Conservation (phyloP, 2,329 filamentous ascomycete genomes). For the Colletotrichum truncatum region DNA sequence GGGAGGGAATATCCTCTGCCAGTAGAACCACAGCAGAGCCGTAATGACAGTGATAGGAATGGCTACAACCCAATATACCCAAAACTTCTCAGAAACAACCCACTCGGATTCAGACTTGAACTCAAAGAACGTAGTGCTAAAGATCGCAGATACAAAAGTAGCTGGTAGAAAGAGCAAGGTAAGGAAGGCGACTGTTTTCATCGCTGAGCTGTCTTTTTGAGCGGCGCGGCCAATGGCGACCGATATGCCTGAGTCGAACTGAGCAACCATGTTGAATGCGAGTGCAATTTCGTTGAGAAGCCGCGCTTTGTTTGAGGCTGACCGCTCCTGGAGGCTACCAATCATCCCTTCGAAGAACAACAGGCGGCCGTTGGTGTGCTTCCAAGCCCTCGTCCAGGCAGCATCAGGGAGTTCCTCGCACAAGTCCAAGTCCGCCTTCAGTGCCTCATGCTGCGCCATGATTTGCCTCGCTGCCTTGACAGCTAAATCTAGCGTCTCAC, state of each 20-base stretch:
- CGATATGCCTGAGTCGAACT: slow-evolving; percentile 48
- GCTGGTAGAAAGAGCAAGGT: slow-evolving; percentile 59
- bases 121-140: slow-evolving; percentile 56
- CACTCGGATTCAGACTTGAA: slow-evolving; percentile 37
- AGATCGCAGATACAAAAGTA: slow-evolving; percentile 59
- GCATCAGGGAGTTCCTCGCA: not conserved
- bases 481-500: slow-evolving; percentile 50
- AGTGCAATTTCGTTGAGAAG: slow-evolving; percentile 66
- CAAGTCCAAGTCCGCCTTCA: slow-evolving; percentile 8
- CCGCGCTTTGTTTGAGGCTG: slow-evolving; percentile 50
- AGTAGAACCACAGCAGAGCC: slow-evolving; percentile 31
- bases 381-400: slow-evolving; percentile 7
- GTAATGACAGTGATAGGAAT: slow-evolving; percentile 39
- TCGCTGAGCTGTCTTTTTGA: slow-evolving; percentile 56
- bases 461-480: slow-evolving; percentile 43
- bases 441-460: slow-evolving; percentile 38
- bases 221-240: slow-evolving; percentile 50
- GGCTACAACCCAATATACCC: slow-evolving; percentile 46
- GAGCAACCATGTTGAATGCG: slow-evolving; percentile 53
- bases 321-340: slow-evolving; percentile 44
- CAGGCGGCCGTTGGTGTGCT: slow-evolving; percentile 42
- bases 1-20: not conserved
- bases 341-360: slow-evolving; percentile 43
- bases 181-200: slow-evolving; percentile 60
- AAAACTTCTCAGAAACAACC: slow-evolving; percentile 42